Base-by-base conservation (phyloP, 176 grass and related monocot genomes). In the Eragrostis curvula region DNA sequence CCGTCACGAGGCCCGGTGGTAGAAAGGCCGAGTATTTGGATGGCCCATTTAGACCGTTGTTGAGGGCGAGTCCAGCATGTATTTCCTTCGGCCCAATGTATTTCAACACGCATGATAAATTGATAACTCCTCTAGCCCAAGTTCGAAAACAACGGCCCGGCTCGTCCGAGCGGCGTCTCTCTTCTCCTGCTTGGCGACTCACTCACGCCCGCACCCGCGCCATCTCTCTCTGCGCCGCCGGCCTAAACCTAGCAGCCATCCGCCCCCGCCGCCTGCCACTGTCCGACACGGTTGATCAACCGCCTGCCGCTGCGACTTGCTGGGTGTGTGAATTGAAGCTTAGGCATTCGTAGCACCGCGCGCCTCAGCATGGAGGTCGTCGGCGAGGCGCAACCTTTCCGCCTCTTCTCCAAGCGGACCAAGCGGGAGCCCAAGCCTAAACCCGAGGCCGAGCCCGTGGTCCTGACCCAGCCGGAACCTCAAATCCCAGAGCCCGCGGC, bases 331-430 rank as follows among this genome's bases (percentile, higher is more conserved):
- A 41, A 40, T 39, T 74, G 71, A 56, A 13, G 40, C 43, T 15
- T 42, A 25, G 36, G 52, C n/a, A n/a, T 9, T 58, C 36, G 32
- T 57, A 15, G 11, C 70, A 42, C 75, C 55, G 46, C 15, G 41
- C 58, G 9, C 68, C 56, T 55, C 25, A 29, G 28, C 74, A 92
- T 89, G 87, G 89, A 87, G 66, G 89, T 82, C 21, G 89, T 44
- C 64, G 81, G 80, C 23, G 65, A 87, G n/a, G 47, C 82, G 24
- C 78, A 61, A 6, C 90, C 87, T 30, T 83, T 95, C 90, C 88
- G 80, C 44, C 84, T 92, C 75, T 88, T 89, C 85, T 81, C 87
- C 81, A 81, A 89, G 28, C 88, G 84, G 45, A 9, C 50, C 52
- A 89, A 83, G 41, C 12, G 36, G 41, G 81, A 65, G 9, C 66